Conservation (phyloP, 129 eudicot genomes). For the Saussurea involucrata region DNA sequence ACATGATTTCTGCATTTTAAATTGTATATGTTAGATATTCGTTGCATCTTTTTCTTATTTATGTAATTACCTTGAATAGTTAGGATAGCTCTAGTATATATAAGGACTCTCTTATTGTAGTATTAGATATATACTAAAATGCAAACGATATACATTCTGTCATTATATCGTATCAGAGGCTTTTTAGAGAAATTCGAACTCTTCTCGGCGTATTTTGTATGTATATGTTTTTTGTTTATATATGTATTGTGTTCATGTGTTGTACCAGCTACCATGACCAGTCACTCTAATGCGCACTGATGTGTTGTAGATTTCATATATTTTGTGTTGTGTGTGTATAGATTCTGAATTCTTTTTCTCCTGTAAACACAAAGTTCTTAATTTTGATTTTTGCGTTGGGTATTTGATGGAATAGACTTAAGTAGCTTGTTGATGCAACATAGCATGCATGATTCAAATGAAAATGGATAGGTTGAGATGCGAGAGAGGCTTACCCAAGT, state of each 20-base stretch:
- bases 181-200: not conserved
- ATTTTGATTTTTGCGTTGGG: not conserved
- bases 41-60: not conserved
- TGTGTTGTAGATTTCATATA: not conserved
- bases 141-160: not conserved
- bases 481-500: not conserved
- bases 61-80: not conserved
- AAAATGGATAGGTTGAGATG: not conserved
- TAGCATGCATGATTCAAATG: not conserved
- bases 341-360: not conserved
- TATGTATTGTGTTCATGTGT: not conserved
- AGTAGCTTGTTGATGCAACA: not conserved
- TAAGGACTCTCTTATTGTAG: not conserved
- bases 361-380: not conserved
- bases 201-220: not conserved
- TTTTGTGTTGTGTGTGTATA: not conserved
- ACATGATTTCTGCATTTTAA: not conserved
- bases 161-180: not conserved
- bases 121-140: not conserved
- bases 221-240: not conserved
- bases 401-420: not conserved
- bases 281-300: not conserved
- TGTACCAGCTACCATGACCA: not conserved
- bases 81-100: not conserved
- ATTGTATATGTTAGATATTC: not conserved